Evolutionary conservation across 129 eudicot species (phyloP).

Genomic region (Artemisia annua): DNA sequence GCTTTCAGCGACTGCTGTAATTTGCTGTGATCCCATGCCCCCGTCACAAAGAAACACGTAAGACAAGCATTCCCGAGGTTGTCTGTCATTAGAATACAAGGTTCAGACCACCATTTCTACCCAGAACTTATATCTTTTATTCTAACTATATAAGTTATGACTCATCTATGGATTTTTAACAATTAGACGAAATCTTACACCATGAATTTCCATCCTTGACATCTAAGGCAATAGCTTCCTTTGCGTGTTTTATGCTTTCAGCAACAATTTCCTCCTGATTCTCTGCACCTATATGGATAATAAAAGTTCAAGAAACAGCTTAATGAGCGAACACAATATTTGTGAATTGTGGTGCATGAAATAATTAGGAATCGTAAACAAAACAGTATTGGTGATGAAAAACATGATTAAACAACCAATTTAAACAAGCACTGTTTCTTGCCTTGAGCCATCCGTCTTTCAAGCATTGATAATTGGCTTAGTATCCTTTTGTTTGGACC

Average conservation of each 20-base stretch:
- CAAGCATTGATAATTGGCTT: constrained; percentile 96
- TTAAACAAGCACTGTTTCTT: constrained; percentile 27
- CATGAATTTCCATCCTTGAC: constrained; percentile 96
- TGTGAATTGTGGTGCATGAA: too few species aligned
- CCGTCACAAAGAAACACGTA: constrained; percentile 87
- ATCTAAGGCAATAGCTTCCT: constrained; percentile 87
- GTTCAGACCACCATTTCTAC: constrained; percentile 11
- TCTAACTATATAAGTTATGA: too few species aligned
- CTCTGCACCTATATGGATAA: constrained; percentile 56
- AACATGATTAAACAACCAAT: constrained; percentile 4
- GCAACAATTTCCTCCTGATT: constrained; percentile 69
- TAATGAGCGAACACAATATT: background rate
- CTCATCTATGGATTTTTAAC: too few species aligned
- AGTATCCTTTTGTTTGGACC: constrained; percentile 86
- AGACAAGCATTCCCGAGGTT: constrained; percentile 98
- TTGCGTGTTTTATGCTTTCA: constrained; percentile 92
- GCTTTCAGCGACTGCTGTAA: constrained; percentile 85
- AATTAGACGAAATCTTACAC: constrained; percentile 58
- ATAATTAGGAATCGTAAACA: background rate
- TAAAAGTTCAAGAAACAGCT: background rate
- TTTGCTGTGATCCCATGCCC: constrained; percentile 87
- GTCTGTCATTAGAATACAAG: constrained; percentile 50
- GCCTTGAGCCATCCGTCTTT: constrained; percentile 96
- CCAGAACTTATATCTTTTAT: too few species aligned
- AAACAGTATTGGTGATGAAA: background rate